These are phyloP conservation scores for Baudoinia panamericana DNA, from an alignment of 495 filamentous ascomycete genomes.

Conservation along the genomic window DNA sequence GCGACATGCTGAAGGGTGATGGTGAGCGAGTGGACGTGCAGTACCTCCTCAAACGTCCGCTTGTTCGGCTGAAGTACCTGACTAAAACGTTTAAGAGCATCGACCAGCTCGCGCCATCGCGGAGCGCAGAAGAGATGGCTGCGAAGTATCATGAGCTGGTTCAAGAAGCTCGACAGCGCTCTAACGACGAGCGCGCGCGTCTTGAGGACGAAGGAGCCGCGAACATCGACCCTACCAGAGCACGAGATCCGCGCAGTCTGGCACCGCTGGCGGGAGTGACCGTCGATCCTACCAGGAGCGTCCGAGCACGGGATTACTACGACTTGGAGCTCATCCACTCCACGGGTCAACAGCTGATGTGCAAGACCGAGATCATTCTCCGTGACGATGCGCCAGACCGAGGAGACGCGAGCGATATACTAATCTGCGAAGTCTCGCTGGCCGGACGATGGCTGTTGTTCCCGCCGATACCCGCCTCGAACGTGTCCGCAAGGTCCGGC, in stretches of 20 bases:
- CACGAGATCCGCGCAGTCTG: conserved; percentile 65
- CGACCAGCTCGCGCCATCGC: conserved; percentile 39
- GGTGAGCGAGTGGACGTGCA: conserved; percentile 92
- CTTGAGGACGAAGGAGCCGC: conserved; percentile 84
- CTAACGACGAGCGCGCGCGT: conserved; percentile 72
- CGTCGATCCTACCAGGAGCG: conserved; percentile 59
- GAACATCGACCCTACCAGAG: conserved; percentile 63
- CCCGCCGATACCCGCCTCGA: conserved; percentile 56
- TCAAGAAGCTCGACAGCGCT: conserved; percentile 58
- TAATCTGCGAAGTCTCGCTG: conserved; percentile 77
- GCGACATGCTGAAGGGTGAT: conserved; percentile 60
- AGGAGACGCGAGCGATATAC: conserved; percentile 55
- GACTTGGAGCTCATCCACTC: conserved; percentile 76
- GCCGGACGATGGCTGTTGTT: conserved; percentile 77
- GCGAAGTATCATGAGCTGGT: conserved; percentile 57
- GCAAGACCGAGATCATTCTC: conserved; percentile 75
- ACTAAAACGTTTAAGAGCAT: conserved; percentile 65
- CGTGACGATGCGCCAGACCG: conserved; percentile 58
- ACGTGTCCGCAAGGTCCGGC: conserved; percentile 68
- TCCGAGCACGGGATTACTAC: conserved; percentile 81
- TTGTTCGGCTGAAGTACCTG: conserved; percentile 80
- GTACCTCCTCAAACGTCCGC: conserved; percentile 75
- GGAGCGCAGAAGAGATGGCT: conserved; percentile 44
- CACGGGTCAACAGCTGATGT: conserved; percentile 74
- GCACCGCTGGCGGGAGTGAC: conserved; percentile 52